Evolutionary conservation across 768 basidiomycete genomes (phyloP).

Genomic region (Xerocomus brunneocitrinus): DNA sequence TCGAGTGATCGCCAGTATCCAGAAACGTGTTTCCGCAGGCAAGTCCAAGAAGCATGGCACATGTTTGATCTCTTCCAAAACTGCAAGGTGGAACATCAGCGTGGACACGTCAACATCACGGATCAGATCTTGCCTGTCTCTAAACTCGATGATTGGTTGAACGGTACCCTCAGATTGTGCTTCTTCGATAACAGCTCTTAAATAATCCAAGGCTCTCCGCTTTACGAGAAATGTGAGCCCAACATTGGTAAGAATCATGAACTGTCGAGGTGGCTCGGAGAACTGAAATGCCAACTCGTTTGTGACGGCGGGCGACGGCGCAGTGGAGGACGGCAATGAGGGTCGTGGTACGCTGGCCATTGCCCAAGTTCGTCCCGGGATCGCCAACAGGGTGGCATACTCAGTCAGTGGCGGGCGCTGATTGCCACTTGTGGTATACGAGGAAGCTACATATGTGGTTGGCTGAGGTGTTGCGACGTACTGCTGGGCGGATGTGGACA

Average conservation of each 20-base stretch:
- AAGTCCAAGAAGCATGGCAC: constrained; percentile 85
- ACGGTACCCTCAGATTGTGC: constrained; percentile 71
- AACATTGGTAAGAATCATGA: constrained; percentile 84
- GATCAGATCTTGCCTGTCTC: constrained; percentile 55
- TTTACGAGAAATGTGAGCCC: constrained; percentile 79
- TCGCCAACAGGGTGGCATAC: constrained; percentile 68
- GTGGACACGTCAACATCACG: background rate
- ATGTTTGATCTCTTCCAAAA: constrained; percentile 88
- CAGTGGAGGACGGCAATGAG: constrained; percentile 31
- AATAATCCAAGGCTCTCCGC: constrained; percentile 78
- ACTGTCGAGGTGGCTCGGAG: constrained; percentile 68
- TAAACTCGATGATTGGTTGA: constrained; percentile 78
- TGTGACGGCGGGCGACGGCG: constrained; percentile 50
- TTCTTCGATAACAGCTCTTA: constrained; percentile 78
- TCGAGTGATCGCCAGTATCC: constrained; percentile 48
- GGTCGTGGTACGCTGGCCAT: constrained; percentile 54
- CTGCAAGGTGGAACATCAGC: constrained; percentile 36
- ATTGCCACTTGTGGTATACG: constrained; percentile 37
- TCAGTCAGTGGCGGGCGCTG: constrained; percentile 69
- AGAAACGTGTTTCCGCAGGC: constrained; percentile 82
- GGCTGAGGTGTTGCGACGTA: constrained; percentile 32
- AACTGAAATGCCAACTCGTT: constrained; percentile 85
- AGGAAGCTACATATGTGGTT: constrained; percentile 36
- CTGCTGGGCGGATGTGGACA: constrained; percentile 42
- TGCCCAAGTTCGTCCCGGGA: constrained; percentile 82